Evolutionary conservation across 495 filamentous ascomycete species (phyloP), one percentile per base, ranked within the genome.

Genomic region (Cudoniella acicularis): DNA sequence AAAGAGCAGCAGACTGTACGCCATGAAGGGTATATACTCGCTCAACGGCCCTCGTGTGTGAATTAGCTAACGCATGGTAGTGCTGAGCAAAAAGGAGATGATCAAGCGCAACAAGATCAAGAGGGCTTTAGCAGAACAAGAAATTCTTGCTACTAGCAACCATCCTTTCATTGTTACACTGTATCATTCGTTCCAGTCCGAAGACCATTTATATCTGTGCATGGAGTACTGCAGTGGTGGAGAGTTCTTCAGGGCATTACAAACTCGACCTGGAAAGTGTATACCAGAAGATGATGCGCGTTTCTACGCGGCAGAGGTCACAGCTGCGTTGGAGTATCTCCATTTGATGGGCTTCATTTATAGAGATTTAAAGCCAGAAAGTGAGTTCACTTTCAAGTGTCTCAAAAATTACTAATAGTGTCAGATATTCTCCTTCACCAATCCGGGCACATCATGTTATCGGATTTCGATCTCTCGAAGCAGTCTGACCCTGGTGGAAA

Each of bases 21-120:
- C 94, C 55, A 98, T 98, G 94, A 98, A 98, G 74, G 95, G 94
- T 98, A 65, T 56, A 62, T 47, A 42, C 51, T 22, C 27, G 41
- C 30, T 25, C 26, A 20, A 53, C 20, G 58, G 46, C 23, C 10
- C 13, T 23, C 48, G 27, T 13, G 26, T 49, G n/a, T 17, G 21
- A 18, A 23, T n/a, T 36, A 58, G 65, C 74, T 83, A 59, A 81
- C 68, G 57, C 62, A 57, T 46, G 40, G 21, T 69, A 98, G 94
- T 98, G 10, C 66, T 98, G 75, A 98, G 92, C 80, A 98, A 98
- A 76, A 96, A 97, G 79, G 94, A 98, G 77, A 98, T 98, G 94
- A 98, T 98, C 77, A 98, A 98, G 79, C 87, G 94, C 27, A 98
- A 98, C 75, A 98, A 98, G 82, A 98, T 98, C 79, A 98, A 98